phyloP scores from a whole-genome alignment of 306 rosid genomes.

The Malus domestica region ASM211411v1 NC_041804.1:11704001-11704500 shows the following conservation, averaged over 20 bases:
- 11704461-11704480: constrained; percentile 49
- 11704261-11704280: constrained; percentile 44
- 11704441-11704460: constrained; percentile 59
- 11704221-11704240: constrained; percentile 4
- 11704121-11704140: constrained; percentile 16
- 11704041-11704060: background rate
- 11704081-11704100: background rate
- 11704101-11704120: background rate
- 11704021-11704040: background rate
- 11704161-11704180: constrained; percentile 16
- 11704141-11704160: constrained; percentile 24
- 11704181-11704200: constrained; percentile 40
- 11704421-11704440: constrained; percentile 60
- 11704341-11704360: constrained; percentile 56
- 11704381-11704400: constrained; percentile 54
- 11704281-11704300: constrained; percentile 68
- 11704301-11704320: constrained; percentile 72
- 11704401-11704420: constrained; percentile 52
- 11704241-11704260: constrained; percentile 6
- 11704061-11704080: background rate
- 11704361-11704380: constrained; percentile 57
- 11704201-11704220: constrained; percentile 11
- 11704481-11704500: constrained; percentile 65
- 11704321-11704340: constrained; percentile 64
- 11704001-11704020: background rate